phyloP scores from a whole-genome alignment of 2,329 filamentous ascomycete species.

The Arachnomyces sp. region DNA sequence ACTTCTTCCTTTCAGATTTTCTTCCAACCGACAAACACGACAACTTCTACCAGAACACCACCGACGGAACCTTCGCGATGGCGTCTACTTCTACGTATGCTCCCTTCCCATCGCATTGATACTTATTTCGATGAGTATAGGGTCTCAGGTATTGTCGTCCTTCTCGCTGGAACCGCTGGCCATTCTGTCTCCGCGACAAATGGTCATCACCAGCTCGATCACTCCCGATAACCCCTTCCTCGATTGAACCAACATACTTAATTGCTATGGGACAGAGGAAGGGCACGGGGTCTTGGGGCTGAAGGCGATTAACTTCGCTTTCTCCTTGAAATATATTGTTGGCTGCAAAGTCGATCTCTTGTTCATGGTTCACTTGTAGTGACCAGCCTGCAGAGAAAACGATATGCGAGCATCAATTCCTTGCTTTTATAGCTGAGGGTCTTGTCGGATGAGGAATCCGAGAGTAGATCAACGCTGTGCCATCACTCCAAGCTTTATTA shows the following conservation, averaged over 20 bases:
- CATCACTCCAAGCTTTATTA: background rate
- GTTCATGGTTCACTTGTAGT: slow-evolving; percentile 9
- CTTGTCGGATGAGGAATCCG: slow-evolving; percentile 67
- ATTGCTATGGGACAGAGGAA: slow-evolving; percentile 49
- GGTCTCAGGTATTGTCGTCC: slow-evolving; percentile 71
- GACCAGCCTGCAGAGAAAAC: slow-evolving; percentile 7
- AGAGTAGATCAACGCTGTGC: slow-evolving; percentile 15
- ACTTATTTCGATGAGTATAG: slow-evolving; percentile 35
- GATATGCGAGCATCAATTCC: slow-evolving; percentile 39
- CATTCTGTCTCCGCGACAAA: slow-evolving; percentile 18
- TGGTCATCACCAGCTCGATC: slow-evolving; percentile 68
- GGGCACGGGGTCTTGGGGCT: slow-evolving; percentile 68
- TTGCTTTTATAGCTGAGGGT: slow-evolving; percentile 50
- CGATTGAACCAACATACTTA: slow-evolving; percentile 7
- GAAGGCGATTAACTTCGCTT: slow-evolving; percentile 51
- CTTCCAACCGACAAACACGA: slow-evolving; percentile 18
- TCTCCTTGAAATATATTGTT: slow-evolving; percentile 74
- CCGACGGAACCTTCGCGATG: slow-evolving; percentile 47
- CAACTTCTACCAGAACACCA: slow-evolving; percentile 30
- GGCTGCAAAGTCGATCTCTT: slow-evolving; percentile 32
- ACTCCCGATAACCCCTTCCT: slow-evolving; percentile 43
- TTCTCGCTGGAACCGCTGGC: slow-evolving; percentile 62
- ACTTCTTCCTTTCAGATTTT: slow-evolving; percentile 20
- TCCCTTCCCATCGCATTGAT: slow-evolving; percentile 32
- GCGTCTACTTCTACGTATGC: slow-evolving; percentile 56